phyloP scores from a whole-genome alignment of 129 eudicot genomes.

The Flaveria brownii region DNA sequence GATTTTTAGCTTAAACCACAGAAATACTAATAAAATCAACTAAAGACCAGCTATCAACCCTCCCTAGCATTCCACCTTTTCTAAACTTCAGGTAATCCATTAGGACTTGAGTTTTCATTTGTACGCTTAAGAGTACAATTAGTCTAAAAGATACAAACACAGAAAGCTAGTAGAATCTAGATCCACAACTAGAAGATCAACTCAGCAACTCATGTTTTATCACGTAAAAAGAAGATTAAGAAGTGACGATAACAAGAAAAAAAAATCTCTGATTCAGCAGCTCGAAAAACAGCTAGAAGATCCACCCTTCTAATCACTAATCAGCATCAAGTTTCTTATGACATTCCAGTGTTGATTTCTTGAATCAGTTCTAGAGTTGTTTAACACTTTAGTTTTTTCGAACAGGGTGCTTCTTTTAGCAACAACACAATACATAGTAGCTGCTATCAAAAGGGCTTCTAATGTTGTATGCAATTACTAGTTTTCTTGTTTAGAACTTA shows the following conservation, averaged over 20 bases:
- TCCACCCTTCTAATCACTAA: background rate
- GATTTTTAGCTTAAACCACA: no score
- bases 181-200: background rate
- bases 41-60: no score
- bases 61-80: no score
- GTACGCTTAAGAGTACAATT: no score
- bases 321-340: background rate
- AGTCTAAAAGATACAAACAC: background rate
- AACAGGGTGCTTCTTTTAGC: background rate
- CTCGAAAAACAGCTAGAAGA: background rate
- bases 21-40: no score
- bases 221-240: no score
- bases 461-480: background rate
- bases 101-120: no score
- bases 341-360: background rate
- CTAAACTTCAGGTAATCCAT: no score
- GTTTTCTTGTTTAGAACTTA: background rate
- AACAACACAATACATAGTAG: background rate
- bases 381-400: background rate
- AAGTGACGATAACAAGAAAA: no score
- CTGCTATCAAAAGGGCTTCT: background rate
- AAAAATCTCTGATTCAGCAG: background rate
- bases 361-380: background rate
- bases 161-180: background rate
- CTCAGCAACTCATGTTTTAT: no score